These are phyloP conservation scores for Stemphylium lycopersici DNA, from an alignment of 2,329 filamentous ascomycete species.

Conservation along the genomic window DNA sequence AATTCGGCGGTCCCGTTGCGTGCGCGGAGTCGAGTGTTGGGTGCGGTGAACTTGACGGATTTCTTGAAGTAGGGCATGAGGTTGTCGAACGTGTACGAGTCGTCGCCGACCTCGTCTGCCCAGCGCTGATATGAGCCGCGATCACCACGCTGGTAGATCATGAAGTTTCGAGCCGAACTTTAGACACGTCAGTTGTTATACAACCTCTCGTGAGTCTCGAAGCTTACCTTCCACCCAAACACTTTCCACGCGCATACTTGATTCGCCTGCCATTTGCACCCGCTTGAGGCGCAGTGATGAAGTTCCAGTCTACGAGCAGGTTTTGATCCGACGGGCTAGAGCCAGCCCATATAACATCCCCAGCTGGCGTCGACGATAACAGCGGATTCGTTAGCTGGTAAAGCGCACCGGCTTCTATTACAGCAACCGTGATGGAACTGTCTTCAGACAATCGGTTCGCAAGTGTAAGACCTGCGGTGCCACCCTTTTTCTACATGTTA, in stretches of 20 bases:
- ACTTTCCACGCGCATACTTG: conserved; percentile 40
- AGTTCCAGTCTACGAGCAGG: conserved; percentile 37
- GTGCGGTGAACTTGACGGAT: too few species aligned
- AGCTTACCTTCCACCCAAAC: conserved; percentile 33
- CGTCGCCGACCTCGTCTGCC: too few species aligned
- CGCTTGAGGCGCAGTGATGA: conserved; percentile 36
- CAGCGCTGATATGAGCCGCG: too few species aligned
- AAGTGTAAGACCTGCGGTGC: conserved; percentile 2
- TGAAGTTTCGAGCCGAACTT: too few species aligned
- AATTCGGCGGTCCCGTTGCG: too few species aligned
- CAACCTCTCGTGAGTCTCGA: too few species aligned
- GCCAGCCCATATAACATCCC: conserved; percentile 27
- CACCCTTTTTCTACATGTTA: not conserved
- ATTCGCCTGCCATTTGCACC: conserved; percentile 22
- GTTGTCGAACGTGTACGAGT: too few species aligned
- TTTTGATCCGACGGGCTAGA: conserved; percentile 27
- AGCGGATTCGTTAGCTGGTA: conserved; percentile 25
- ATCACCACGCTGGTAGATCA: too few species aligned
- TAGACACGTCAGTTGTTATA: too few species aligned
- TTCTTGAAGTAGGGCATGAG: too few species aligned
- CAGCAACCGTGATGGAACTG: conserved; percentile 17
- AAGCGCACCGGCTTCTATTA: conserved; percentile 31
- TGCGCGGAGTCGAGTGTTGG: too few species aligned
- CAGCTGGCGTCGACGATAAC: conserved; percentile 22
- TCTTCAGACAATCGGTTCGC: conserved; percentile 2